These are phyloP conservation scores for Pseudohyphozyma bogoriensis DNA, from an alignment of 768 basidiomycete species.

Conservation along the genomic window DNA sequence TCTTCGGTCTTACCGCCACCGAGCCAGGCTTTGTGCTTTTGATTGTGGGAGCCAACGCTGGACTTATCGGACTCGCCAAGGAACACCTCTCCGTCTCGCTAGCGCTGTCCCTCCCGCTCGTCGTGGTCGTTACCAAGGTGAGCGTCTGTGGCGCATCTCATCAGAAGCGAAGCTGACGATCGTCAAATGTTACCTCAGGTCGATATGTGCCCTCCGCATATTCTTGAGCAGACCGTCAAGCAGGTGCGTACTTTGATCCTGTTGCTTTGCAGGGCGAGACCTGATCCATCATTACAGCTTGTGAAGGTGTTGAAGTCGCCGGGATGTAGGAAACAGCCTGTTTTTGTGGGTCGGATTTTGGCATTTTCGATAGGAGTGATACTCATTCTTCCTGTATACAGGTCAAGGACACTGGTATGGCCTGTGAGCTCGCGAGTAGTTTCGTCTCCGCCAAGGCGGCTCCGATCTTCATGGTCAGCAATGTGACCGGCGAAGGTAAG, in stretches of 20 bases:
- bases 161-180: conserved; percentile 4
- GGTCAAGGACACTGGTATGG: conserved; percentile 67
- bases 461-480: too few species aligned
- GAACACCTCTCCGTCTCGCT: conserved; percentile 93
- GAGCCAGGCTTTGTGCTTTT: conserved; percentile 74
- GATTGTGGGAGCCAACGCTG: conserved; percentile 89
- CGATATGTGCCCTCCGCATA: conserved; percentile 93
- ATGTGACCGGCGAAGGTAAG: too few species aligned
- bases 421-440: conserved; percentile 62
- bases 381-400: background rate
- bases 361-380: too few species aligned
- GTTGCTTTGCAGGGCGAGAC: too few species aligned
- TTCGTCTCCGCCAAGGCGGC: conserved; percentile 50
- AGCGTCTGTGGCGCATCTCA: background rate
- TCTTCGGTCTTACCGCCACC: conserved; percentile 89
- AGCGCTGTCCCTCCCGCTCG: conserved; percentile 83
- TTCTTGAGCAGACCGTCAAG: conserved; percentile 79
- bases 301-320: conserved; percentile 84
- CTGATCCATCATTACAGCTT: too few species aligned
- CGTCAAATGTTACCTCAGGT: conserved; percentile 58
- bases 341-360: conserved; percentile 34
- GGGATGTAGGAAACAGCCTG: conserved; percentile 54
- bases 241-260: too few species aligned
- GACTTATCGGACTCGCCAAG: conserved; percentile 48
- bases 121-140: conserved; percentile 90